Base-by-base conservation (phyloP, 2,329 filamentous ascomycete genomes). In the Colletotrichum godetiae region DNA sequence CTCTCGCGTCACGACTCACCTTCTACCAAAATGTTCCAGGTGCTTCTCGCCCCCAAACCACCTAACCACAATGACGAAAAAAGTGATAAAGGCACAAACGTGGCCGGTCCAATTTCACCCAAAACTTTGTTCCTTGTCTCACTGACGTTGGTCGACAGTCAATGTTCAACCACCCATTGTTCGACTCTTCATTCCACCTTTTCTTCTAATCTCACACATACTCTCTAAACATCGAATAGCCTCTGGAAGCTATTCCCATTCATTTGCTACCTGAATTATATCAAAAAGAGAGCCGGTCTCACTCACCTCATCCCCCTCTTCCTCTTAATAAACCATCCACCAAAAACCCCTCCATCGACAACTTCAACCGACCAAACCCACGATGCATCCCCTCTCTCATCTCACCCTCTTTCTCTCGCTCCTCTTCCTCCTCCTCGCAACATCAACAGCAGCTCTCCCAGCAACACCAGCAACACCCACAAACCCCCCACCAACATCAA, bases 361-460 rank as follows among this genome's bases (percentile, higher is more conserved):
- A 24, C 31, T 7, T 35, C 35, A n/a, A 12, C 22, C n/a, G 1
- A 2, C 19, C 4, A 6, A n/a, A 12, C 24, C 10, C 24, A 58
- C 24, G 1, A 72, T 72, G 69, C 64, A 59, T 22, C 22, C 53
- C 46, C 71, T 57, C 56, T 66, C 55, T 0, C 35, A 59, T 29
- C 64, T n/a, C 42, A 15, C 67, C 59, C 29, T 71, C 63, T 27
- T 62, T 1, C 62, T 70, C 67, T n/a, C n/a, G n/a, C n/a, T n/a
- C 59, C 29, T 71, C 63, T 27, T 62, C 1, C 62, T 70, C 67
- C 66, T 75, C 66, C 58, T 75, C 59, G 70, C 70, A 12, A 29
- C 66, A 15, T 27, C 56, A 0, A 5, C 58, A 42, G 2, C 5
- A 31, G 73, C 70, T 27, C 70, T 75, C 27, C 73, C 73, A 10